Conservation (phyloP, 805 yeast species). For the Komagataella pseudopastoris region DNA sequence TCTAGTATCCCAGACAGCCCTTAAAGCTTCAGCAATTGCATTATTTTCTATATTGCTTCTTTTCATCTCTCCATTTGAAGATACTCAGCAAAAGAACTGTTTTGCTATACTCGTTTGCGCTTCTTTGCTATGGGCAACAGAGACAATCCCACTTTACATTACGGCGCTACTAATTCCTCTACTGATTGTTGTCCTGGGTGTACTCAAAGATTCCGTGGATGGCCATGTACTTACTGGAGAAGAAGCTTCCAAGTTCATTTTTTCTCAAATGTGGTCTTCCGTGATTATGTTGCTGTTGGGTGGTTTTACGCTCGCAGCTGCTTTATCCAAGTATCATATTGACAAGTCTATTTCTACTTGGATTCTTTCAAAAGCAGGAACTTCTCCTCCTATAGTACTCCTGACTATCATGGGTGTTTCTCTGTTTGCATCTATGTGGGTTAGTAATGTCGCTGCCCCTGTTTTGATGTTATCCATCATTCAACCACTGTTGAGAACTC, state of each 20-base stretch:
- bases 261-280: slow-evolving; percentile 90
- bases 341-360: slow-evolving; percentile 79
- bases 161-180: slow-evolving; percentile 80
- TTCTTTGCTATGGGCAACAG: slow-evolving; percentile 91
- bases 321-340: slow-evolving; percentile 78
- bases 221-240: slow-evolving; percentile 42
- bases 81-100: slow-evolving; percentile 59
- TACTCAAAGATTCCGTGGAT: slow-evolving; percentile 42
- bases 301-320: slow-evolving; percentile 93
- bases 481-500: slow-evolving; percentile 76
- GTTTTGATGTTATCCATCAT: slow-evolving; percentile 83
- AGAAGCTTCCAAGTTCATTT: slow-evolving; percentile 66
- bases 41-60: slow-evolving; percentile 30
- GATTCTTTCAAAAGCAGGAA: slow-evolving; percentile 73
- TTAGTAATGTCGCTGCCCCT: slow-evolving; percentile 95
- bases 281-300: slow-evolving; percentile 83
- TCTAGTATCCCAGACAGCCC: slow-evolving; percentile 21
- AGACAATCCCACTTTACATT: slow-evolving; percentile 81
- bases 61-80: slow-evolving; percentile 43
- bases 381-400: slow-evolving; percentile 66
- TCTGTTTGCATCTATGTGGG: slow-evolving; percentile 85
- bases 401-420: slow-evolving; percentile 80
- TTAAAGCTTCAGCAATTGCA: slow-evolving; percentile 34
- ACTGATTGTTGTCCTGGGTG: slow-evolving; percentile 59
- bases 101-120: slow-evolving; percentile 73